A percentile compares a stretch with the other conserved stretches of the same genome.
Conservation (phyloP, 495 filamentous ascomycete genomes). For the Neurospora sp. region DNA sequence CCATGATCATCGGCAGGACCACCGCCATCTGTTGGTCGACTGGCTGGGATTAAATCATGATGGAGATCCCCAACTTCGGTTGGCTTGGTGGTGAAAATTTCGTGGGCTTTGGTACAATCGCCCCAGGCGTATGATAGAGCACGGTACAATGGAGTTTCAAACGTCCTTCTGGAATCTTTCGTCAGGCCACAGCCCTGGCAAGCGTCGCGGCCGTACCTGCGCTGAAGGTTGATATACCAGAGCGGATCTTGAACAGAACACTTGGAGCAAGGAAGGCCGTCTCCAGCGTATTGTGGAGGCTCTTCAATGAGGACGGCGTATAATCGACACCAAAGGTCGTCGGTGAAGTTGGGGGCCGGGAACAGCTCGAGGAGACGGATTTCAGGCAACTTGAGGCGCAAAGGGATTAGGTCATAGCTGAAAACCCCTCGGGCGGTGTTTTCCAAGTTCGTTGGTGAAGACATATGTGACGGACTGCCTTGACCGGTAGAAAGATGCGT, state of each 20-base stretch:
- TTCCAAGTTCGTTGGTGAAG: background rate
- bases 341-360: background rate
- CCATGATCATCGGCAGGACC: background rate
- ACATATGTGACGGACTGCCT: background rate
- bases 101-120: background rate
- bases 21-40: background rate
- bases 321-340: background rate
- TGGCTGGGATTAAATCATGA: background rate
- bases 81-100: background rate
- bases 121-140: background rate
- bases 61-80: background rate
- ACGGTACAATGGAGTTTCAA: background rate
- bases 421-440: background rate
- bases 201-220: background rate
- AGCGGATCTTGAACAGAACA: background rate
- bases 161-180: slow-evolving; percentile 20
- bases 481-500: background rate
- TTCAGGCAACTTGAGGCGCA: background rate
- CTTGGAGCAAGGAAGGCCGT: background rate
- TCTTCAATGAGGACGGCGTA: background rate
- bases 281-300: background rate
- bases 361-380: background rate
- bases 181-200: slow-evolving; percentile 13
- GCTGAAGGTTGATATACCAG: background rate
- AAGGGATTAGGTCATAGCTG: background rate